Evolutionary conservation across 768 basidiomycete genomes (phyloP).

Genomic region (Mycena venus): DNA sequence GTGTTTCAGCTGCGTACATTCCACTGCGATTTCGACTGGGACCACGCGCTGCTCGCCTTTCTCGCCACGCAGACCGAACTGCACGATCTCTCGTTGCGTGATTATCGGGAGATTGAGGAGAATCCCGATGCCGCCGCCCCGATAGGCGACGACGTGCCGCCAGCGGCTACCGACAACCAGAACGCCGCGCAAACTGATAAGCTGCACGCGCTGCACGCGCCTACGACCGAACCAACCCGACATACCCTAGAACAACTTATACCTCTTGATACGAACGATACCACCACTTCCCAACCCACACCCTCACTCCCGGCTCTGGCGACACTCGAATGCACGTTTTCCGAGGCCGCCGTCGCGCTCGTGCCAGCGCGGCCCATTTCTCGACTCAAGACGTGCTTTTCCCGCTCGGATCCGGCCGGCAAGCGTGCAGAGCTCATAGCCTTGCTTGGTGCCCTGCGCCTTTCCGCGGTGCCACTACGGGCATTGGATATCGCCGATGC

Average conservation of each 20-base stretch:
- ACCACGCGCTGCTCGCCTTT: constrained; percentile 65
- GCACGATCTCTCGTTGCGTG: constrained; percentile 63
- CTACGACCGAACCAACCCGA: neutral
- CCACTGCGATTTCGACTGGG: constrained; percentile 79
- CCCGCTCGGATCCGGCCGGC: constrained; percentile 58
- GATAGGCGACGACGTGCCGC: neutral
- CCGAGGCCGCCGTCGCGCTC: constrained; percentile 70
- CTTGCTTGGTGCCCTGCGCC: constrained; percentile 61
- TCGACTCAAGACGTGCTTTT: constrained; percentile 79
- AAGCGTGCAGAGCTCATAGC: constrained; percentile 66
- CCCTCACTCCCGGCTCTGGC: constrained; percentile 60
- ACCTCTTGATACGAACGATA: constrained; percentile 37
- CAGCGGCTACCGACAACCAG: neutral
- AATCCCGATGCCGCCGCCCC: neutral
- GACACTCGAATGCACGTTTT: constrained; percentile 75
- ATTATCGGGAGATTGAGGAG: constrained; percentile 51
- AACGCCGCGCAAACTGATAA: neutral
- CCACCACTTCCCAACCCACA: constrained; percentile 26
- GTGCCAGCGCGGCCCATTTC: constrained; percentile 71
- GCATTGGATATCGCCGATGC: constrained; percentile 76
- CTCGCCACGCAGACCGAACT: constrained; percentile 62
- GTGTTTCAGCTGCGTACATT: constrained; percentile 71
- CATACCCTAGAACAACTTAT: constrained; percentile 41
- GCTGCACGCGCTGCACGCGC: neutral
- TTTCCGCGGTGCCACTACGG: constrained; percentile 57